Percentiles rank a stretch among this genome's conserved stretches.
Evolutionary conservation across 2,329 filamentous ascomycete species (phyloP).

Genomic region (Fusarium anthophilum): DNA sequence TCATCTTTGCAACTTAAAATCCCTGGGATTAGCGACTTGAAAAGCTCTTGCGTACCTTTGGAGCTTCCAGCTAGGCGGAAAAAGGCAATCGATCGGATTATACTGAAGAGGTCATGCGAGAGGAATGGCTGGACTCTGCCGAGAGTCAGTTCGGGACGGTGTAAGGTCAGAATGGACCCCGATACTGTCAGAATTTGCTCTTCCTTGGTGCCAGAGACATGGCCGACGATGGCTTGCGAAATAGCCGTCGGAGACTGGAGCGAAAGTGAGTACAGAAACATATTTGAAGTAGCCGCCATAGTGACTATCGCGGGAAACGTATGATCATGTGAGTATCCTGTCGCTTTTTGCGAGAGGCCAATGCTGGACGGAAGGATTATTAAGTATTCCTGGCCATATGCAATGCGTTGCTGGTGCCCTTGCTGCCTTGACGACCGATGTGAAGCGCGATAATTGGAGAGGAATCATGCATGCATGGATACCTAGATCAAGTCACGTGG

Average conservation of each 20-base stretch:
- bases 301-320: not conserved
- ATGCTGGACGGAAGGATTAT: no score
- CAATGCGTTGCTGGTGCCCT: no score
- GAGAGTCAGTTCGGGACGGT: constrained; percentile 84
- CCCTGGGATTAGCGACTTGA: no score
- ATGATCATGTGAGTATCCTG: no score
- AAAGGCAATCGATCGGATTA: constrained; percentile 86
- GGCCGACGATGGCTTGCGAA: constrained; percentile 89
- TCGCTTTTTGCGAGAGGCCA: no score
- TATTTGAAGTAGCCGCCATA: constrained; percentile 97
- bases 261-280: constrained; percentile 98
- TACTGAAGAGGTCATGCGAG: constrained; percentile 95
- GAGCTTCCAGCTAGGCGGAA: constrained; percentile 93
- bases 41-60: constrained; percentile 87
- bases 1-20: not conserved
- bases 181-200: constrained; percentile 96
- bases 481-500: no score
- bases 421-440: no score
- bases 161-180: constrained; percentile 86
- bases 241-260: constrained; percentile 91
- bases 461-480: no score
- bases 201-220: constrained; percentile 95
- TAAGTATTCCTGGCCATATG: no score
- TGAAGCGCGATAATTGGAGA: no score
- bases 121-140: constrained; percentile 87